Conservation (phyloP, 1,284 basidiomycete species). For the Malassezia equina region DNA sequence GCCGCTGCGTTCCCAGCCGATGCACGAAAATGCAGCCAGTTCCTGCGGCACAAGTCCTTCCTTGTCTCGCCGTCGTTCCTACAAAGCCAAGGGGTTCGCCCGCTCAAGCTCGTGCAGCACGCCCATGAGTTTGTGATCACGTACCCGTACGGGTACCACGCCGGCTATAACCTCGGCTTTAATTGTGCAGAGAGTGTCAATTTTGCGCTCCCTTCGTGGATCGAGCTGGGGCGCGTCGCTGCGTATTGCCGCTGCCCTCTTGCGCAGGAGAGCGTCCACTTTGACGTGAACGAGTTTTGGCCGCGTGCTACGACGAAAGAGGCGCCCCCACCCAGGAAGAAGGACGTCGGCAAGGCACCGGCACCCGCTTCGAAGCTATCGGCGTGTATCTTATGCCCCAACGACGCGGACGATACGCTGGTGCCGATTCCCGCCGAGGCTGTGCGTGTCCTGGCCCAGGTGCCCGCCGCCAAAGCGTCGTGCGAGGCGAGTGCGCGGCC, state of each 20-base stretch:
- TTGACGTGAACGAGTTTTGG: conserved; percentile 38
- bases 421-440: conserved; percentile 22
- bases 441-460: background rate
- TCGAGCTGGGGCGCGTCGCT: conserved; percentile 61
- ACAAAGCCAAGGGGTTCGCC: conserved; percentile 61
- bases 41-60: conserved; percentile 92
- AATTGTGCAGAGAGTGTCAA: conserved; percentile 98
- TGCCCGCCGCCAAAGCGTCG: background rate
- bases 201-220: conserved; percentile 90
- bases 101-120: conserved; percentile 61
- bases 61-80: conserved; percentile 79
- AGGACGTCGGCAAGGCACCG: background rate
- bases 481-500: background rate
- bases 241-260: conserved; percentile 40
- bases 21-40: conserved; percentile 69
- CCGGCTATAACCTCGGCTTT: conserved; percentile 91
- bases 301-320: background rate
- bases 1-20: conserved; percentile 39
- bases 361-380: background rate
- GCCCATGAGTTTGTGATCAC: conserved; percentile 91
- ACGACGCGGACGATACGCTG: conserved; percentile 21
- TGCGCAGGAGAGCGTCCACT: conserved; percentile 41
- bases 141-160: conserved; percentile 81
- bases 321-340: conserved; percentile 12
- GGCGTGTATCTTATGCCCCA: conserved; percentile 49